Evolutionary conservation across 257 asterid species (phyloP).

Genomic region (Anisodus tanguticus): DNA sequence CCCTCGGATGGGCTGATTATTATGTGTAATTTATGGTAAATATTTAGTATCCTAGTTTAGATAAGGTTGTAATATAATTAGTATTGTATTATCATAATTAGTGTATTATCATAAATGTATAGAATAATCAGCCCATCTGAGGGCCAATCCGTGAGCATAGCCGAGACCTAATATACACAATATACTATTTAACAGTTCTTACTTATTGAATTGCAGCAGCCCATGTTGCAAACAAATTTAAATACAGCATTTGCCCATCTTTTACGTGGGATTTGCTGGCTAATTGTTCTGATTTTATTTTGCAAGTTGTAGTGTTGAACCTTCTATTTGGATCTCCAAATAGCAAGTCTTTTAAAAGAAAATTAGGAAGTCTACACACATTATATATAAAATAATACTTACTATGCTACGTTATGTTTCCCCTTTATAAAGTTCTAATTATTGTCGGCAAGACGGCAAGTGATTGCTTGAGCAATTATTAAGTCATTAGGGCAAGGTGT

Average conservation of each 20-base stretch:
- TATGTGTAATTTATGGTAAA: too few species aligned
- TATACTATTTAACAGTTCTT: too few species aligned
- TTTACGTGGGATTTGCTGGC: neutral
- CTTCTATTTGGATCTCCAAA: neutral
- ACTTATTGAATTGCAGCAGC: conserved; percentile 20
- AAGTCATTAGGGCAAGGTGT: neutral
- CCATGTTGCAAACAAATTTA: conserved; percentile 5
- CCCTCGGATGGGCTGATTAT: too few species aligned
- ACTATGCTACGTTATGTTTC: too few species aligned
- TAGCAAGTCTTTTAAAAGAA: neutral
- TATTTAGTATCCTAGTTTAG: too few species aligned
- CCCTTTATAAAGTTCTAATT: neutral
- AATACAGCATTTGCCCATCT: neutral
- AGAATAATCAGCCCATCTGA: too few species aligned
- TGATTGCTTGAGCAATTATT: neutral
- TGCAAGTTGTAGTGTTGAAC: conserved; percentile 19
- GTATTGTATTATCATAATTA: too few species aligned
- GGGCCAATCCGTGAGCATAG: too few species aligned
- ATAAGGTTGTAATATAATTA: too few species aligned
- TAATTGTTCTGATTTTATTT: neutral
- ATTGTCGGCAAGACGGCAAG: conserved; percentile 24
- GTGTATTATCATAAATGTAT: too few species aligned
- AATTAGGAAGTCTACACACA: neutral
- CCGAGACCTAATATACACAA: too few species aligned
- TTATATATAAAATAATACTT: neutral